These are phyloP conservation scores for Trichoderma sp. DNA, from an alignment of 2,329 filamentous ascomycete species.

Conservation along the genomic window DNA sequence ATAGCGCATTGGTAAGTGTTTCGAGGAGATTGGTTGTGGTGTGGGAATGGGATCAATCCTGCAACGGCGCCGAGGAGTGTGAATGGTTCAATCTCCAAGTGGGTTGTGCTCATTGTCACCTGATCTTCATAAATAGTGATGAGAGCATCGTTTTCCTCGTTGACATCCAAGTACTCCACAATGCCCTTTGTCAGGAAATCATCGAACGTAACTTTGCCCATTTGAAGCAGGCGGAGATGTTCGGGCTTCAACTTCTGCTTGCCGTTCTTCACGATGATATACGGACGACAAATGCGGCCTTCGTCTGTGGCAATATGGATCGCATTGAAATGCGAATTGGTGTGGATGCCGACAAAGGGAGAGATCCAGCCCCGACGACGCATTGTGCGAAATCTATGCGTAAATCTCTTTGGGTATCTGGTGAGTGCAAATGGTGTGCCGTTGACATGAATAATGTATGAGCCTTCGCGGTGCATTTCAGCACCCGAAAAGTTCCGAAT, in stretches of 20 bases:
- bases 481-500: slow-evolving; percentile 73
- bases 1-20: slow-evolving; percentile 99
- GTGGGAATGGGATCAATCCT: slow-evolving; percentile 94
- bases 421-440: slow-evolving; percentile 92
- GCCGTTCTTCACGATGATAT: slow-evolving; percentile 91
- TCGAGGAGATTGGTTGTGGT: slow-evolving; percentile 97
- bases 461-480: slow-evolving; percentile 82
- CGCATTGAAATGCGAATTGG: slow-evolving; percentile 88
- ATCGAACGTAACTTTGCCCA: slow-evolving; percentile 86
- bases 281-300: slow-evolving; percentile 91
- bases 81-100: slow-evolving; percentile 97
- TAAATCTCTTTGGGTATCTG: slow-evolving; percentile 81
- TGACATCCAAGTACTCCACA: slow-evolving; percentile 96
- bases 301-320: slow-evolving; percentile 97
- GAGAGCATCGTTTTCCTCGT: slow-evolving; percentile 95
- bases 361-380: slow-evolving; percentile 89
- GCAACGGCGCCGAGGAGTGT: slow-evolving; percentile 95
- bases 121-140: slow-evolving; percentile 89
- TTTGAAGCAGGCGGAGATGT: slow-evolving; percentile 80
- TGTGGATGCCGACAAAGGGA: slow-evolving; percentile 94
- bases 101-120: slow-evolving; percentile 81
- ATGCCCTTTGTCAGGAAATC: slow-evolving; percentile 89
- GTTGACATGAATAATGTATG: slow-evolving; percentile 92
- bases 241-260: slow-evolving; percentile 77
- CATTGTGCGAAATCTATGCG: slow-evolving; percentile 82